A percentile compares a stretch with the other conserved stretches of the same genome.
Conservation (phyloP, 1,284 basidiomycete genomes). For the Melampsora larici-populina region DNA sequence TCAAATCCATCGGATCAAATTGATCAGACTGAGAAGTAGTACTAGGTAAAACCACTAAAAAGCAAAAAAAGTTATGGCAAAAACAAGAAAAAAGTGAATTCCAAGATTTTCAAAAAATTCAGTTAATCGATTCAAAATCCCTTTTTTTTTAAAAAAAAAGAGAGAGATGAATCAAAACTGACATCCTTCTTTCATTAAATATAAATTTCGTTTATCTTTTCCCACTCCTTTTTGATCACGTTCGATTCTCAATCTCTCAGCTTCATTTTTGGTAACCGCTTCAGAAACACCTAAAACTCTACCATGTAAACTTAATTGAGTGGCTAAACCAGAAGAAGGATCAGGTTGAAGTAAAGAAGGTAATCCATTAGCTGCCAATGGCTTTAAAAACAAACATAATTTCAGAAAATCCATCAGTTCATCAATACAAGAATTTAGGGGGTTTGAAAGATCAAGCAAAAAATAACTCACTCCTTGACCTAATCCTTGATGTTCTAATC, state of each 20-base stretch:
- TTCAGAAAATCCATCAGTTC: conserved; percentile 16
- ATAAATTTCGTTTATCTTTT: conserved; percentile 91
- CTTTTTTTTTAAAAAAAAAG: not conserved
- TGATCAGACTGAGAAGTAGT: conserved; percentile 70
- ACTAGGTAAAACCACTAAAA: conserved; percentile 77
- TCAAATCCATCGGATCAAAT: conserved; percentile 69
- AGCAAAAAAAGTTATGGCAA: not conserved
- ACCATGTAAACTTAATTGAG: conserved; percentile 82
- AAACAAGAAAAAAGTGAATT: not conserved
- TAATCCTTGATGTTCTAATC: conserved; percentile 63
- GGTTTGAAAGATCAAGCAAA: too few relatives aligned
- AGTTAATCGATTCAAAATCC: too few relatives aligned
- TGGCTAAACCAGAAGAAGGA: conserved; percentile 79
- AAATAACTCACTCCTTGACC: conserved; percentile 48
- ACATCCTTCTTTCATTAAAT: conserved; percentile 93
- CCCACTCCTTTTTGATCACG: conserved; percentile 75
- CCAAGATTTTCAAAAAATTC: too few relatives aligned
- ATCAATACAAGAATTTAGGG: too few relatives aligned
- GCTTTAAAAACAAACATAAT: conserved; percentile 43
- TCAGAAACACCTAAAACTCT: conserved; percentile 84
- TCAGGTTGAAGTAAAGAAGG: conserved; percentile 91
- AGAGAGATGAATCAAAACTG: too few relatives aligned
- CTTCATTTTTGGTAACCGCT: conserved; percentile 85
- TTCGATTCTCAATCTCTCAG: conserved; percentile 78
- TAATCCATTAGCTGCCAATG: conserved; percentile 52